phyloP scores from a whole-genome alignment of 139 green algal species.

The Chlorella vulgaris region DNA sequence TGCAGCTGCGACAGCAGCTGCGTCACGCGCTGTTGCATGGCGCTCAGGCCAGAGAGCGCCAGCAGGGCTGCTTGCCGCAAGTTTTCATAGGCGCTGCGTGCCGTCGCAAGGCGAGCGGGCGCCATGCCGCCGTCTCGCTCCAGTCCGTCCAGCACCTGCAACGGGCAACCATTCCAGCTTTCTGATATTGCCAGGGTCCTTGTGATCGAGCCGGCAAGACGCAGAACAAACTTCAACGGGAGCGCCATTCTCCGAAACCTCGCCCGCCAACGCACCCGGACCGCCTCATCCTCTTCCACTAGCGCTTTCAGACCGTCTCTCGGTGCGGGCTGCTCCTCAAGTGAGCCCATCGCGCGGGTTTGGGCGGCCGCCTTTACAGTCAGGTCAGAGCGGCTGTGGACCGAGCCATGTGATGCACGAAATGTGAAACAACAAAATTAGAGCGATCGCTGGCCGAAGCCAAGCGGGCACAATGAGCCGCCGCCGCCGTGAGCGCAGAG shows the following conservation, averaged over 20 bases:
- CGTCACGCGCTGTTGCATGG: conserved; percentile 9
- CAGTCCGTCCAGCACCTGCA: conserved; percentile 6
- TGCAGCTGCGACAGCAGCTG: conserved; percentile 13
- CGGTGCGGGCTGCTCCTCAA: not conserved
- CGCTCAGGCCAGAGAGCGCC: not conserved
- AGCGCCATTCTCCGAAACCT: not conserved
- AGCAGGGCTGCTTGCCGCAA: not conserved
- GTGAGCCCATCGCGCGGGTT: too few species aligned
- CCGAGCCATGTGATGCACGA: too few species aligned
- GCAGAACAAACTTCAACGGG: not conserved
- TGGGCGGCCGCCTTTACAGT: too few species aligned
- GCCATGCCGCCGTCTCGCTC: not conserved
- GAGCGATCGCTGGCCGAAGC: too few species aligned
- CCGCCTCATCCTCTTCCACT: not conserved
- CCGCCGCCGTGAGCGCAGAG: too few species aligned
- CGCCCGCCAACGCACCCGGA: not conserved
- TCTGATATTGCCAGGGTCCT: not conserved
- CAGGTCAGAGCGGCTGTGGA: too few species aligned
- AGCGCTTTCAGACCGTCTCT: not conserved
- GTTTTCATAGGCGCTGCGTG: not conserved
- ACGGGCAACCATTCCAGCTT: not conserved
- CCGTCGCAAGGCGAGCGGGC: not conserved
- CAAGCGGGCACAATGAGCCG: too few species aligned
- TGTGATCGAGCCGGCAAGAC: not conserved
- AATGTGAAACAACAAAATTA: too few species aligned